These are phyloP conservation scores for Apiospora marii DNA, from an alignment of 2,329 filamentous ascomycete species.

Conservation along the genomic window DNA sequence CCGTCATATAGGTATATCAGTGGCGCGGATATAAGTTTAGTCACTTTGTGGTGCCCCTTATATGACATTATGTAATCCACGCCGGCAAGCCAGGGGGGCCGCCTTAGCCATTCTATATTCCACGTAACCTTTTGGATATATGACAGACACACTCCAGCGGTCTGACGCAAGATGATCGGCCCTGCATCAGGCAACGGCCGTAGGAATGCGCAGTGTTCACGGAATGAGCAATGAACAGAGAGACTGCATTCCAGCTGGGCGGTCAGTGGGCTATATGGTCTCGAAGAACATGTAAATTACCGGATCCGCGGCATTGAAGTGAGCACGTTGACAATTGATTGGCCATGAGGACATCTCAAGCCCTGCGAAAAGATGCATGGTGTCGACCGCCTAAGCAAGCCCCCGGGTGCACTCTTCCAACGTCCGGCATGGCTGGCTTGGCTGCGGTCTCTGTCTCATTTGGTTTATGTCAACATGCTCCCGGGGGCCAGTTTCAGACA, in stretches of 20 bases:
- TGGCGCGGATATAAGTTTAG: background rate
- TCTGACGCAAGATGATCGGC: background rate
- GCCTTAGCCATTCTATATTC: background rate
- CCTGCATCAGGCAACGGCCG: background rate
- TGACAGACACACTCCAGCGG: background rate
- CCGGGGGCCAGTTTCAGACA: background rate
- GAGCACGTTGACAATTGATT: slow-evolving; percentile 22
- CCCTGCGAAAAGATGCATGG: slow-evolving; percentile 3
- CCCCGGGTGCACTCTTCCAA: background rate
- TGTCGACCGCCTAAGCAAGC: background rate
- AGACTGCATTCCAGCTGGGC: background rate
- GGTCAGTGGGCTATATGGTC: background rate
- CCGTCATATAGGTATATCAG: background rate
- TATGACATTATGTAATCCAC: background rate
- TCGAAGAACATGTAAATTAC: background rate
- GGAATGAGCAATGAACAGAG: background rate
- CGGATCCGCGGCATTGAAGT: background rate
- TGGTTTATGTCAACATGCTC: background rate
- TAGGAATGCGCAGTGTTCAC: background rate
- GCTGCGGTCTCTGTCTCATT: background rate
- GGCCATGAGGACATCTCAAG: slow-evolving; percentile 16
- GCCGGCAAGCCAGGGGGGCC: background rate
- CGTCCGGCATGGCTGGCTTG: background rate
- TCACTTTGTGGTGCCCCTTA: background rate
- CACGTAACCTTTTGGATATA: background rate